Evolutionary conservation across 2,329 filamentous ascomycete species (phyloP).

Genomic region (Calonectria crousiana): DNA sequence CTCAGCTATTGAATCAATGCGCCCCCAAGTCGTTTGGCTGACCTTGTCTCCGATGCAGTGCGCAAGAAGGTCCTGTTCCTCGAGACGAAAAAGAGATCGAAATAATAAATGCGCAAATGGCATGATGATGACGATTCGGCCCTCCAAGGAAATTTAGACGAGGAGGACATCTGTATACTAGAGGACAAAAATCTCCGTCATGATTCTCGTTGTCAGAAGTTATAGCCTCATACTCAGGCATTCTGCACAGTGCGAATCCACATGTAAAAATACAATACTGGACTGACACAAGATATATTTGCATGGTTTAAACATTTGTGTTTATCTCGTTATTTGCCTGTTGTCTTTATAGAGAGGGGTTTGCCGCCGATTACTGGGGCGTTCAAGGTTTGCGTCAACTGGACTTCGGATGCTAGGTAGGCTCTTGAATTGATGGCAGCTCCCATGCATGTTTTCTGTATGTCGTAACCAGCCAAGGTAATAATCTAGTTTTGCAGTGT

Average conservation of each 20-base stretch:
- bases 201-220: constrained; percentile 12
- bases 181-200: constrained; percentile 27
- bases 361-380: background rate
- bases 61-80: constrained; percentile 96
- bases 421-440: background rate
- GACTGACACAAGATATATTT: background rate
- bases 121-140: constrained; percentile 33
- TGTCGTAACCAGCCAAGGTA: background rate
- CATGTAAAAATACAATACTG: constrained; percentile 40
- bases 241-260: constrained; percentile 38
- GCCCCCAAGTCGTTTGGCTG: background rate
- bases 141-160: constrained; percentile 15
- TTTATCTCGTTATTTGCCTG: background rate
- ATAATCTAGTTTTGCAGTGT: background rate
- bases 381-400: background rate
- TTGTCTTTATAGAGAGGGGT: background rate
- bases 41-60: constrained; percentile 64
- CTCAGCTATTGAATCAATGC: background rate
- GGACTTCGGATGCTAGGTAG: background rate
- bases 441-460: background rate
- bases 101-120: constrained; percentile 50
- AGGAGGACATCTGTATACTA: constrained; percentile 16
- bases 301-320: background rate
- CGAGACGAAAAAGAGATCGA: constrained; percentile 84
- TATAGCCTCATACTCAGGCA: constrained; percentile 30